A percentile compares a stretch with the other conserved stretches of the same genome.
Conservation (phyloP, 2,329 filamentous ascomycete species). For the Fusarium musae region DNA sequence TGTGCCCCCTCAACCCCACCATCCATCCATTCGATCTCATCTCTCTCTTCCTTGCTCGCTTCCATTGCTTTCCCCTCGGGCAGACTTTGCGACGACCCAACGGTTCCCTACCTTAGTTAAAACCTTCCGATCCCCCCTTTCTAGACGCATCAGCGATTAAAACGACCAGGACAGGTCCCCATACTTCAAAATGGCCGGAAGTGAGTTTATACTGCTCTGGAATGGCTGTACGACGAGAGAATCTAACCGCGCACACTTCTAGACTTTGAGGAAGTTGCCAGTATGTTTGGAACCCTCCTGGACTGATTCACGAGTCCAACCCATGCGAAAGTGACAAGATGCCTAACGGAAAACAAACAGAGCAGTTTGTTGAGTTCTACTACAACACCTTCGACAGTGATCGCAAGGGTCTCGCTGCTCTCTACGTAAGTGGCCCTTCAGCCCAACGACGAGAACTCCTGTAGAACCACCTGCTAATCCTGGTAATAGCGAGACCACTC, state of each 20-base stretch:
- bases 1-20: constrained; percentile 53
- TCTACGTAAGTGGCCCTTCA: constrained; percentile 77
- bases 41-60: constrained; percentile 27
- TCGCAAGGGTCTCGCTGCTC: constrained; percentile 70
- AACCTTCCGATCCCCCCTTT: neutral
- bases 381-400: constrained; percentile 86
- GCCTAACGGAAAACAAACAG: constrained; percentile 57
- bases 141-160: constrained; percentile 15
- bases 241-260: constrained; percentile 44
- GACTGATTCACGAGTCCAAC: neutral
- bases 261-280: constrained; percentile 60
- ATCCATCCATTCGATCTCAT: constrained; percentile 49
- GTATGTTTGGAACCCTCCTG: constrained; percentile 50
- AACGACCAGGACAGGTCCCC: constrained; percentile 21
- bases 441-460: constrained; percentile 63
- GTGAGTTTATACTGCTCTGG: constrained; percentile 25
- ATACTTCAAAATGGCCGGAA: constrained; percentile 43
- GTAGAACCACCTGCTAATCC: constrained; percentile 47
- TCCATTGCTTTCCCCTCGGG: constrained; percentile 35
- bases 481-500: constrained; percentile 59
- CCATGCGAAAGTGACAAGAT: neutral
- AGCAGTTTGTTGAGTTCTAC: constrained; percentile 90
- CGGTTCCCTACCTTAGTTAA: constrained; percentile 9
- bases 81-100: constrained; percentile 51
- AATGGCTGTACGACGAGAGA: neutral